Percentiles rank a stretch among this genome's conserved stretches.
Conservation (phyloP, 1,284 basidiomycete genomes). For the Sanghuangporus weigelae region DNA sequence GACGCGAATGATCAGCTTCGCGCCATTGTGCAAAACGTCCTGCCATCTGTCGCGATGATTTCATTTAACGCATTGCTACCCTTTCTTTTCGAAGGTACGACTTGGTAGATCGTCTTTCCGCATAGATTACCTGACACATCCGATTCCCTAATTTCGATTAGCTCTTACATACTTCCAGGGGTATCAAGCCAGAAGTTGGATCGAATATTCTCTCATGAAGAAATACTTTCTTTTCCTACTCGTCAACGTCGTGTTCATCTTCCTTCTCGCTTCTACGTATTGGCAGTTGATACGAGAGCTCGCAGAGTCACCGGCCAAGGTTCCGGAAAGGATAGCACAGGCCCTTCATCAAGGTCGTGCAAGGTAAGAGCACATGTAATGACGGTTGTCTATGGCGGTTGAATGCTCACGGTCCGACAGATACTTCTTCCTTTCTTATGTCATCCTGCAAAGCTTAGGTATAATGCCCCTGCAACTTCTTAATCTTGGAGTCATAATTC, state of each 20-base stretch:
- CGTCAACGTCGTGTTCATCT: conserved; percentile 94
- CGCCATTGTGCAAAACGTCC: conserved; percentile 88
- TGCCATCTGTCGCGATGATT: conserved; percentile 89
- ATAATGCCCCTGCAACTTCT: conserved; percentile 94
- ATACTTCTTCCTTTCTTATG: conserved; percentile 95
- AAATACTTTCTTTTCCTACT: conserved; percentile 96
- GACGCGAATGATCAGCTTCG: conserved; percentile 75
- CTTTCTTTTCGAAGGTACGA: conserved; percentile 81
- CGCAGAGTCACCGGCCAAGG: conserved; percentile 81
- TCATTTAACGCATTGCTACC: conserved; percentile 86
- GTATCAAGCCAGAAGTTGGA: conserved; percentile 82
- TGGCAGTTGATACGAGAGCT: conserved; percentile 85
- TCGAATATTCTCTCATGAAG: conserved; percentile 89
- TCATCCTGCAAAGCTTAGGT: conserved; percentile 88
- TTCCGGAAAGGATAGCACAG: conserved; percentile 84
- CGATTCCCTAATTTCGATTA: conserved; percentile 26
- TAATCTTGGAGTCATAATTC: conserved; percentile 81
- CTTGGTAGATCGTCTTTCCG: neutral
- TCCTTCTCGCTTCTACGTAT: conserved; percentile 86
- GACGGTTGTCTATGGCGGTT: neutral
- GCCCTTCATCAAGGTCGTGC: conserved; percentile 73
- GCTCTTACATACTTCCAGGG: conserved; percentile 87
- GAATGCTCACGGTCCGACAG: conserved; percentile 33
- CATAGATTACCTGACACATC: conserved; percentile 4
- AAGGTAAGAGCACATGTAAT: conserved; percentile 34